Conservation (phyloP, 768 basidiomycete genomes). For the Hericium coralloides region DNA sequence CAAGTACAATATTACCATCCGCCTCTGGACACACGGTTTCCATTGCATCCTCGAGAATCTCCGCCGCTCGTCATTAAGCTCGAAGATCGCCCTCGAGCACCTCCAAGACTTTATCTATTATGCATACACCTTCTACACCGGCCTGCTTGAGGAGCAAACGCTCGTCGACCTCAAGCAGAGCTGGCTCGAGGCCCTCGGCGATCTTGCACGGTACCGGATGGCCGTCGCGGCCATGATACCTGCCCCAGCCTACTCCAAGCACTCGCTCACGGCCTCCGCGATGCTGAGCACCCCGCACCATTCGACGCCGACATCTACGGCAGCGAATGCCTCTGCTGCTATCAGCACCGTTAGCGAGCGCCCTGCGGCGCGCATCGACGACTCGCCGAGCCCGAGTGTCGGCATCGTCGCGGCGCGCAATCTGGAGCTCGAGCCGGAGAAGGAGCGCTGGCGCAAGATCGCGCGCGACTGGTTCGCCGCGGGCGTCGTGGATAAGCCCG, state of each 20-base stretch:
- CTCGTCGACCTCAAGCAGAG: conserved; percentile 63
- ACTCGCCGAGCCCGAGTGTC: conserved; percentile 53
- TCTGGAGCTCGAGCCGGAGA: conserved; percentile 83
- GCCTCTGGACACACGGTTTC: conserved; percentile 89
- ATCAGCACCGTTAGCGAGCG: conserved; percentile 10
- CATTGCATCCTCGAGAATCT: conserved; percentile 86
- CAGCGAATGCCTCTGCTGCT: conserved; percentile 6
- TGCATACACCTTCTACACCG: conserved; percentile 90
- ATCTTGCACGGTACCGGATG: conserved; percentile 92
- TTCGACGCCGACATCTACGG: conserved; percentile 10
- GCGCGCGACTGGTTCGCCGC: conserved; percentile 90
- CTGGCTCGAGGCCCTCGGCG: conserved; percentile 97
- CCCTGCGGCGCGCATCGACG: conserved; percentile 19
- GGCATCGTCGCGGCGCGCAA: conserved; percentile 76
- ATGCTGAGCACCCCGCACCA: conserved; percentile 30
- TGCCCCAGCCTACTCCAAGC: conserved; percentile 26
- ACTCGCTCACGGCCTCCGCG: conserved; percentile 48
- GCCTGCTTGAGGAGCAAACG: conserved; percentile 73
- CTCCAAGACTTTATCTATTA: conserved; percentile 94
- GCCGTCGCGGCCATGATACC: conserved; percentile 84
- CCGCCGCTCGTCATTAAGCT: conserved; percentile 70
- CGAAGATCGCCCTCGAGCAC: conserved; percentile 73
- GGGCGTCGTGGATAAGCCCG: conserved; percentile 83
- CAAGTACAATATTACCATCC: conserved; percentile 92
- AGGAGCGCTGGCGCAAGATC: conserved; percentile 84